These are phyloP conservation scores for Apiotrichum gracile DNA, from an alignment of 1,284 basidiomycete species.

Conservation along the genomic window DNA sequence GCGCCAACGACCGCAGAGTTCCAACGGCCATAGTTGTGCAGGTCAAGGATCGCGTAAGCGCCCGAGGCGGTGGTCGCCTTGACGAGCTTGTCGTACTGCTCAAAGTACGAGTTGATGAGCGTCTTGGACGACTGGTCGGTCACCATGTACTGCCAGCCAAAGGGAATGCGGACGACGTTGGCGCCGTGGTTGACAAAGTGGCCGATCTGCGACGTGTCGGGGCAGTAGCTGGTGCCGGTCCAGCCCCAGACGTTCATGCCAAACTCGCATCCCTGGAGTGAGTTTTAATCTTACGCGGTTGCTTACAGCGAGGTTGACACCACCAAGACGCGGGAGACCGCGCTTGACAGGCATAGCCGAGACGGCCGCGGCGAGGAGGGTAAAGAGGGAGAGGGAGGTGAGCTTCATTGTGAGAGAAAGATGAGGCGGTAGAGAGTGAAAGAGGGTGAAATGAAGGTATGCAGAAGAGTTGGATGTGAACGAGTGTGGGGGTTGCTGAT, in stretches of 20 bases:
- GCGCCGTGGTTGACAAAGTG: conserved; percentile 51
- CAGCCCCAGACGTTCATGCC: conserved; percentile 28
- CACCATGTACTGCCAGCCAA: conserved; percentile 57
- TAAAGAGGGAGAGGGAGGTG: conserved; percentile 8
- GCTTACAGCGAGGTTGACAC: conserved; percentile 37
- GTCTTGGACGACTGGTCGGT: conserved; percentile 43
- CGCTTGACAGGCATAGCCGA: conserved; percentile 10
- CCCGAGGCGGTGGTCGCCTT: conserved; percentile 52
- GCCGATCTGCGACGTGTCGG: conserved; percentile 54
- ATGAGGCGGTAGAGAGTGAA: background rate
- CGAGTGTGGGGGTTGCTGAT: background rate
- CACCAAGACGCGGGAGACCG: conserved; percentile 29
- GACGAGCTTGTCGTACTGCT: conserved; percentile 49
- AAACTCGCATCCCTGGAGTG: conserved; percentile 33
- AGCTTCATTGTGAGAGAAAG: conserved; percentile 8
- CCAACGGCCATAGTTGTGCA: conserved; percentile 46
- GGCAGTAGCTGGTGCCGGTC: conserved; percentile 36
- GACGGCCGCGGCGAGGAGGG: conserved; percentile 8
- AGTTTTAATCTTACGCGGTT: background rate
- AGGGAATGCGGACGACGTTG: conserved; percentile 47
- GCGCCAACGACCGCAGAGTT: conserved; percentile 51
- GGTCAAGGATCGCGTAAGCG: conserved; percentile 55
- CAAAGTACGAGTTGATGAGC: conserved; percentile 52
- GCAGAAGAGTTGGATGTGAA: background rate
- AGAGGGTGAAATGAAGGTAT: background rate